Evolutionary conservation across 306 rosid genomes (phyloP), one percentile per base, ranked within the genome.

Genomic region (Fragaria nilgerrensis): DNA sequence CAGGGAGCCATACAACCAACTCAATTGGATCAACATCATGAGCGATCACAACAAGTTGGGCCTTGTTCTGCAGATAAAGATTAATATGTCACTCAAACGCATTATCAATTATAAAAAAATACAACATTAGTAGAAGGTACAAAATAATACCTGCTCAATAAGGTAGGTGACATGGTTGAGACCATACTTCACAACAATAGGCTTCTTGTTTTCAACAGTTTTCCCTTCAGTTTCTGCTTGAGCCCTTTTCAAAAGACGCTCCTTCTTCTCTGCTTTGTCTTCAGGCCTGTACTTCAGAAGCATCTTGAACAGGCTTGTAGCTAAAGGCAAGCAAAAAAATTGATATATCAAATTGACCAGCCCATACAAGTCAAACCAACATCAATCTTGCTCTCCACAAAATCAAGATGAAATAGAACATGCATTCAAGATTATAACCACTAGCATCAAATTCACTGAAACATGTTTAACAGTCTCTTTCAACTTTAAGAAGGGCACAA

Each of bases 1-100:
- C 90, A 5, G 97, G 97, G 67, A 92, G 93, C 97, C 97, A 92
- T 22, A 89, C 95, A 74, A 92, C 97, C 87, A 92, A 74, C 81
- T 92, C 93, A 5, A 89, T 92, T 2, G 97, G 97, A 64, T 92
- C 93, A 0, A 92, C 97, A 68, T 92, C 97, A 34, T 92, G 97
- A 22, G 97, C 97, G 55, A 92, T 92, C 64, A 92, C 91, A 9
- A 92, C 97, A n/a, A 92, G 85, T 56, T 92, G 97, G 0, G 97
- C 97, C 59, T 92, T 92, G 74, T 89, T 92, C 97, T 92, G 91
- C 48, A 22, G 48, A 47, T 1, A 27, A 70, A 73, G 58, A 15
- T 48, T 15, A 44, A 22, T 9, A 1, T 14, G 14, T 61, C 36
- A 23, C 34, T 39, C 5, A 72, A 13, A n/a, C n/a, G 5, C 37